These are phyloP conservation scores for Primulina eburnea DNA, from an alignment of 257 asterid genomes.

Conservation along the genomic window DNA sequence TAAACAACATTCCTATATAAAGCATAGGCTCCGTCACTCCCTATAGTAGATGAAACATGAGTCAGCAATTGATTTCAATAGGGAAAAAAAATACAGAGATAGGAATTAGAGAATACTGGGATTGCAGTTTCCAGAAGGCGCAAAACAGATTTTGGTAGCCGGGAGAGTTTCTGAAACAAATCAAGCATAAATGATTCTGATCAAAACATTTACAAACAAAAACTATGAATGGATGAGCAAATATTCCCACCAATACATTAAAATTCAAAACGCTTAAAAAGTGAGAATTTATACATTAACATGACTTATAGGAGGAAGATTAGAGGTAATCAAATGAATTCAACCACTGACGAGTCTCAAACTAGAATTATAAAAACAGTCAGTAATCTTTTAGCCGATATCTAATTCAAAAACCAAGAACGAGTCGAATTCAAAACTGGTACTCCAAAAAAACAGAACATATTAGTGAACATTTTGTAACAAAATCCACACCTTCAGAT, in stretches of 20 bases:
- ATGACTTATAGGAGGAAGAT: background rate
- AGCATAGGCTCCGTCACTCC: conserved; percentile 99
- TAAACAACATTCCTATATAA: conserved; percentile 94
- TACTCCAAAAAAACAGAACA: conserved; percentile 5
- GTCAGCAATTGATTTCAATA: conserved; percentile 14
- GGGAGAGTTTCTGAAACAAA: conserved; percentile 76
- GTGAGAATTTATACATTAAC: conserved; percentile 10
- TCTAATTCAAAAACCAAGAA: background rate
- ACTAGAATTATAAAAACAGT: background rate
- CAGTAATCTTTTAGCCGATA: background rate
- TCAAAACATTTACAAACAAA: background rate
- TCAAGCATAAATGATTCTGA: conserved; percentile 20
- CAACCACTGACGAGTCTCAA: background rate
- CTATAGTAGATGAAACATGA: conserved; percentile 42
- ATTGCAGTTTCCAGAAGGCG: conserved; percentile 88
- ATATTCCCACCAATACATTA: background rate
- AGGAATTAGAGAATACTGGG: conserved; percentile 53
- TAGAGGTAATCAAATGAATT: conserved; percentile 5
- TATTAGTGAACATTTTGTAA: conserved; percentile 17
- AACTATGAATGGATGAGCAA: background rate
- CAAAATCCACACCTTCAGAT: conserved; percentile 71
- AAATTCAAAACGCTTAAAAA: background rate
- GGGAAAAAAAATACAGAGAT: background rate
- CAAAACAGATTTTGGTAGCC: conserved; percentile 74
- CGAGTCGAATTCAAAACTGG: conserved; percentile 6